These are phyloP conservation scores for Sphaerulina musiva DNA, from an alignment of 2,329 filamentous ascomycete genomes.

Conservation along the genomic window DNA sequence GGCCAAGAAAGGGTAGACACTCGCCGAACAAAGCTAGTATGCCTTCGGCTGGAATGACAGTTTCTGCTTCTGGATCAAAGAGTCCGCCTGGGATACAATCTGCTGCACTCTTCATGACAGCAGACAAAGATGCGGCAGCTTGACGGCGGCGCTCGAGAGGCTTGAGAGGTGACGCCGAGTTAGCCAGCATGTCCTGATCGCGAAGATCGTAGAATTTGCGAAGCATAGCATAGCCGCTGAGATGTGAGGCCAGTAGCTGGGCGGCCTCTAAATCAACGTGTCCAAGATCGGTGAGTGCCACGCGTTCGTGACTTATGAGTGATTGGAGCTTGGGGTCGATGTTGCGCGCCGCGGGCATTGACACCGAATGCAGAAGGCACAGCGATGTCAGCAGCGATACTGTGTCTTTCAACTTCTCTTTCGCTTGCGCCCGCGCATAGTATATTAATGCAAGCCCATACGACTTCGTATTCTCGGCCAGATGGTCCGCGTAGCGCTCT, in stretches of 20 bases:
- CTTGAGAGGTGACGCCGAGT: conserved; percentile 36
- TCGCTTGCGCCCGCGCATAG: conserved; percentile 76
- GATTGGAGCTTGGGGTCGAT: conserved; percentile 66
- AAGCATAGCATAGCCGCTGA: conserved; percentile 87
- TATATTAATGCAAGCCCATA: conserved; percentile 87
- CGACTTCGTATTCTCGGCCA: conserved; percentile 57
- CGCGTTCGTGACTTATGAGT: conserved; percentile 65
- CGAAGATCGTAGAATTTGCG: conserved; percentile 86
- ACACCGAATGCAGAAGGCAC: conserved; percentile 76
- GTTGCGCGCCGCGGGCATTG: conserved; percentile 64
- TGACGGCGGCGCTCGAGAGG: conserved; percentile 59
- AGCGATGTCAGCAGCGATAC: conserved; percentile 81
- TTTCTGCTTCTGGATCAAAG: conserved; percentile 72
- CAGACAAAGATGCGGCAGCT: conserved; percentile 66
- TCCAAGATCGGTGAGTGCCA: conserved; percentile 65
- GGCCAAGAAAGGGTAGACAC: conserved; percentile 67
- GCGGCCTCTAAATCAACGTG: conserved; percentile 74
- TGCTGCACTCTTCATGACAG: conserved; percentile 78
- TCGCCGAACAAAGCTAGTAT: conserved; percentile 78
- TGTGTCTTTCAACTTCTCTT: conserved; percentile 73
- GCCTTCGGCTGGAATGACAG: conserved; percentile 83
- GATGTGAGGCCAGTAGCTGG: conserved; percentile 71
- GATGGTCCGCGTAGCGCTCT: conserved; percentile 77
- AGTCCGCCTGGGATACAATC: conserved; percentile 88
- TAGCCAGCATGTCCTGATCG: conserved; percentile 52